Evolutionary conservation across 225 moss, liverwort and hornwort genomes (phyloP), one percentile per base, ranked within the genome.

Genomic region (Straminergon stramineum): DNA sequence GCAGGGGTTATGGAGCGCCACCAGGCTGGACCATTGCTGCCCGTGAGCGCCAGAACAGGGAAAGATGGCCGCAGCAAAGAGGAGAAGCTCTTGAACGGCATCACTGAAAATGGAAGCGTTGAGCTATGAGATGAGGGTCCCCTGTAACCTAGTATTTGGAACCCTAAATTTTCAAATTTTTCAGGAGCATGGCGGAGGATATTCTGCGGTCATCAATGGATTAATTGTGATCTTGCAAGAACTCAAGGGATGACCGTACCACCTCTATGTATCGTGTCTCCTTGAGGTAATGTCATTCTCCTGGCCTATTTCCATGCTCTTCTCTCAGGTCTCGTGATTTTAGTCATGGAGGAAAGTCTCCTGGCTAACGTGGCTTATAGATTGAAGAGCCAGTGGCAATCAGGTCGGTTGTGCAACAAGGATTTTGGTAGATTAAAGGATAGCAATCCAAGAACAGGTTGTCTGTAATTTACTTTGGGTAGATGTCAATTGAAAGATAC

Each of bases 51-150:
- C 55, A 87, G 89, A 84, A 79, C 87, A 30, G 91, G 90, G 79
- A 93, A 92, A 88, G 92, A 93, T 75, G 91, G 92, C 34, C 93
- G 94, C 84, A 94, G 57, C 79, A 94, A 92, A 90, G 92, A 93
- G 90, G 93, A 93, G 89, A 92, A 92, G 90, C 88, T 92, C 62
- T 74, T 93, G 87, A 94, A 94, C 75, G 93, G 94, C 83, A 91
- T 88, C 82, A 57, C 92, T 41, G 94, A 93, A 39, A 93, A 94
- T 81, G 93, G 93, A 79, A 91, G 93, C 73, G 86, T 93, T 35
- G 93, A 93, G 35, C 88, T 90, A 13, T 92, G 87, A 90, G 70
- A 32, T 90, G 79, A 87, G 58, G 62, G 75, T 22, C 43, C 70
- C 32, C 18, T 80, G 89, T 70, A 85, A 61, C 85, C 61, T 85